Evolutionary conservation across 208 protist genomes (phyloP), one percentile per base, ranked within the genome.

Genomic region (Trypanosomatidae sp.): DNA sequence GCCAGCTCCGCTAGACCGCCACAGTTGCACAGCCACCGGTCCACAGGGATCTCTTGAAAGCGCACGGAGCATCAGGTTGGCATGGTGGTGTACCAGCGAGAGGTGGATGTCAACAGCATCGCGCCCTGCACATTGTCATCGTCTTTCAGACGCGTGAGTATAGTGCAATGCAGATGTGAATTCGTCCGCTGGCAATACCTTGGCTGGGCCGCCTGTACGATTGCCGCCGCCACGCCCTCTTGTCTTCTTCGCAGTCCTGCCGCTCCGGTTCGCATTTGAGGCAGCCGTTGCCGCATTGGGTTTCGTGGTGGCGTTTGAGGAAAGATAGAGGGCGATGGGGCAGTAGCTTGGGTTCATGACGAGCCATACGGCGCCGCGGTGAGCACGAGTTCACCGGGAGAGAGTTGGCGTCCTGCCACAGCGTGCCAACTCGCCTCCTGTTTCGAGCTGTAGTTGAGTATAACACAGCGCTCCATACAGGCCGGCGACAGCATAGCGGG

Each of bases 351-450:
- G 83, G 65, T 85, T 89, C 47, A 89, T 66, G 25, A 84, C 73
- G 22, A 88, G 52, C 4, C 80, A 73, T 84, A 91, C 15, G 86
- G 88, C 7, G 83, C 83, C 13, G 88, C 72, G 0, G 80, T n/a
- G 52, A 94, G 76, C 30, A 92, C 87, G 39, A 89, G 77, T 39
- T 94, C 85, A 41, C 90, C 87, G 12, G 90, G 82, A 10, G 65
- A 76, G 30, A 94, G 82, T 25, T 69, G 62, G 17, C 62, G 47
- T 46, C 73, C 76, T 25, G 90, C 90, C 4, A 84, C 74, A 17
- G 82, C 85, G 59, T 84, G 86, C 8, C 90, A 82, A 13, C 90
- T 85, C 1, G 79, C 77, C 44, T 69, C 75, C 66, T 91, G 76
- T 36, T 86, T 81, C 22, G 74, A 44, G 49, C 66, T 77, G 67